These are phyloP conservation scores for Dendrostoma leiphaemia DNA, from an alignment of 2,329 filamentous ascomycete species.

Conservation along the genomic window DNA sequence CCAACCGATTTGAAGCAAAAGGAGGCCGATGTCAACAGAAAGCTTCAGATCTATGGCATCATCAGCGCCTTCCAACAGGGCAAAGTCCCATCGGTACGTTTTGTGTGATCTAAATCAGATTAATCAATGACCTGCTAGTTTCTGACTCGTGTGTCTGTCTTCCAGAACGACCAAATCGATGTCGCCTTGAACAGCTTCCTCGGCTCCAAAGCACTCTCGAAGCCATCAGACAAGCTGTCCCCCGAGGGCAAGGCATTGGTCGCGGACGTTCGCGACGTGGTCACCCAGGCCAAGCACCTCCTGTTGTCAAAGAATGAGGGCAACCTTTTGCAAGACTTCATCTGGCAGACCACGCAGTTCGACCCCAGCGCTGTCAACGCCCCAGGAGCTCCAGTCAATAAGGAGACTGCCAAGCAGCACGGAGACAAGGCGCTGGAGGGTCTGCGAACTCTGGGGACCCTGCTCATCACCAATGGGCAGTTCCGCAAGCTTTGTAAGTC, in stretches of 20 bases:
- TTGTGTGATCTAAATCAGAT: no score
- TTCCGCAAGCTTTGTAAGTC: slow-evolving; percentile 81
- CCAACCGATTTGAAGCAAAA: slow-evolving; percentile 72
- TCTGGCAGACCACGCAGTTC: slow-evolving; percentile 86
- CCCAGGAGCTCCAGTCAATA: slow-evolving; percentile 68
- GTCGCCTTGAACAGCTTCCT: slow-evolving; percentile 88
- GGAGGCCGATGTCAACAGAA: slow-evolving; percentile 85
- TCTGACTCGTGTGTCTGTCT: no score
- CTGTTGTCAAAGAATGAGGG: slow-evolving; percentile 93
- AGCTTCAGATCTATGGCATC: slow-evolving; percentile 94
- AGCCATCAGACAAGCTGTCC: slow-evolving; percentile 75
- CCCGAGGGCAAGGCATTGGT: slow-evolving; percentile 78
- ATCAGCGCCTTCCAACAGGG: slow-evolving; percentile 79
- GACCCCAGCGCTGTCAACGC: slow-evolving; percentile 58
- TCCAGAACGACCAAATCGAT: slow-evolving; percentile 90
- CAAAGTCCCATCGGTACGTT: slow-evolving; percentile 82
- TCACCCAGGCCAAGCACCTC: slow-evolving; percentile 80
- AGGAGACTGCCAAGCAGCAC: slow-evolving; percentile 77
- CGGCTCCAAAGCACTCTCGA: slow-evolving; percentile 64
- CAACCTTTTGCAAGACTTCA: slow-evolving; percentile 92
- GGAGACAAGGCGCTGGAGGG: slow-evolving; percentile 81
- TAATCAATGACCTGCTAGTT: no score
- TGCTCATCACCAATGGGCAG: slow-evolving; percentile 93
- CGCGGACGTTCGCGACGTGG: slow-evolving; percentile 72
- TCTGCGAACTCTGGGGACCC: slow-evolving; percentile 79